Conservation (phyloP, 2,329 filamentous ascomycete genomes). For the Aspergillus sp. region DNA sequence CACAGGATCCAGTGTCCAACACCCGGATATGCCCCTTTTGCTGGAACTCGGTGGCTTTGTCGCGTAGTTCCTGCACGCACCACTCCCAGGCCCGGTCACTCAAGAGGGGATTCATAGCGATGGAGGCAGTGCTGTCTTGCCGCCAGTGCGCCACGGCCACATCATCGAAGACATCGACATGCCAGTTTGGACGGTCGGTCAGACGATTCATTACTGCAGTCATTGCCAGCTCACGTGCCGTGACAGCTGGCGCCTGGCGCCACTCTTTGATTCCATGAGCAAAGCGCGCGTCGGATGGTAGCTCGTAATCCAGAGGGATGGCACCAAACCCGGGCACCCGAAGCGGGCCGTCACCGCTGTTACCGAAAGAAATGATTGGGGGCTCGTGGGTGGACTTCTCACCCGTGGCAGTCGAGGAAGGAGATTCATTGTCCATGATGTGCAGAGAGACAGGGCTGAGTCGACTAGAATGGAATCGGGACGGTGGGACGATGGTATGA, state of each 20-base stretch:
- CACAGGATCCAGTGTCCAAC: conserved; percentile 1
- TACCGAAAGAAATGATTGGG: background rate
- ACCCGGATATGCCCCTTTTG: background rate
- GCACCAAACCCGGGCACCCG: background rate
- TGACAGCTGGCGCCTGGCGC: conserved; percentile 1
- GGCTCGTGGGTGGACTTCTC: too few relatives aligned
- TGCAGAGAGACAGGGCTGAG: too few relatives aligned
- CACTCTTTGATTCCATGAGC: background rate
- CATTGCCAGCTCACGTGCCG: background rate
- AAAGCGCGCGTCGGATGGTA: conserved; percentile 2
- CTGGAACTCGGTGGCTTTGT: background rate
- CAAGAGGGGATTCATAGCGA: background rate
- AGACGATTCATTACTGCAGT: background rate
- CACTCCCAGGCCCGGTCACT: background rate
- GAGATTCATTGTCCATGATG: too few relatives aligned
- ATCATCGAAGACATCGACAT: background rate
- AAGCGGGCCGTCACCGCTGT: conserved; percentile 1
- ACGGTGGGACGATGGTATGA: too few relatives aligned
- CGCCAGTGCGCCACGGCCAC: background rate
- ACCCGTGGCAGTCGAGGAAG: too few relatives aligned
- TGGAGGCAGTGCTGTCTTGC: background rate
- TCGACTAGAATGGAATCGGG: too few relatives aligned
- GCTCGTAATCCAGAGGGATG: background rate
- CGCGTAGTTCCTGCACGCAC: background rate
- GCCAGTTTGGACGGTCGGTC: conserved; percentile 1